Conservation (phyloP, 2,329 filamentous ascomycete species). For the Metarhizium anisopliae region DNA sequence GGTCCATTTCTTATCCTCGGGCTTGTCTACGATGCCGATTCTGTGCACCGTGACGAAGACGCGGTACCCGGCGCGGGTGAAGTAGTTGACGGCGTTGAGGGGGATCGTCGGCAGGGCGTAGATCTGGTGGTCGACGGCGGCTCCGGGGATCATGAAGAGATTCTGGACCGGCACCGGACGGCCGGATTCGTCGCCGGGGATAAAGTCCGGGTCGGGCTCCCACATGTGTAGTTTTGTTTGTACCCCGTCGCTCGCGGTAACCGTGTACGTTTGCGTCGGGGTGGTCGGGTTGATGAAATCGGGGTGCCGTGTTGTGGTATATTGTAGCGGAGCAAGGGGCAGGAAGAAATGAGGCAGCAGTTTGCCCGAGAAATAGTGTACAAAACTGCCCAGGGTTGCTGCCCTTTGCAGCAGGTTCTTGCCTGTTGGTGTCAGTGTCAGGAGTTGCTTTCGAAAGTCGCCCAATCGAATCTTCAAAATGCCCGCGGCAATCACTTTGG, state of each 20-base stretch:
- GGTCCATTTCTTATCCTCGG: constrained; percentile 44
- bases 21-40: constrained; percentile 40
- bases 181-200: constrained; percentile 17
- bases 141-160: constrained; percentile 54
- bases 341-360: constrained; percentile 44
- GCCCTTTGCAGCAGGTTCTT: constrained; percentile 34
- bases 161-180: constrained; percentile 24
- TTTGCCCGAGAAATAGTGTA: constrained; percentile 46
- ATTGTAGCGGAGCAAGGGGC: constrained; percentile 47
- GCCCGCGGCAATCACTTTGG: constrained; percentile 36
- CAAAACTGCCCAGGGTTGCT: constrained; percentile 38
- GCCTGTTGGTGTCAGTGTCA: constrained; percentile 43
- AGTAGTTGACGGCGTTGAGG: constrained; percentile 56
- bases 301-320: constrained; percentile 35
- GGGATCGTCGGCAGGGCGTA: constrained; percentile 53
- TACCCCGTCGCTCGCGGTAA: constrained; percentile 44
- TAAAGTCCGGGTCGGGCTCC: constrained; percentile 35
- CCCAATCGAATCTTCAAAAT: constrained; percentile 44
- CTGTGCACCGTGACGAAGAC: constrained; percentile 50
- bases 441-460: constrained; percentile 46
- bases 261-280: constrained; percentile 31
- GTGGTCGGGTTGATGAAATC: constrained; percentile 44
- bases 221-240: constrained; percentile 46
- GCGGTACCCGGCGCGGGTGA: constrained; percentile 50
- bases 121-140: constrained; percentile 54